Conservation (phyloP, 768 basidiomycete species). For the Austroboletus festivus region DNA sequence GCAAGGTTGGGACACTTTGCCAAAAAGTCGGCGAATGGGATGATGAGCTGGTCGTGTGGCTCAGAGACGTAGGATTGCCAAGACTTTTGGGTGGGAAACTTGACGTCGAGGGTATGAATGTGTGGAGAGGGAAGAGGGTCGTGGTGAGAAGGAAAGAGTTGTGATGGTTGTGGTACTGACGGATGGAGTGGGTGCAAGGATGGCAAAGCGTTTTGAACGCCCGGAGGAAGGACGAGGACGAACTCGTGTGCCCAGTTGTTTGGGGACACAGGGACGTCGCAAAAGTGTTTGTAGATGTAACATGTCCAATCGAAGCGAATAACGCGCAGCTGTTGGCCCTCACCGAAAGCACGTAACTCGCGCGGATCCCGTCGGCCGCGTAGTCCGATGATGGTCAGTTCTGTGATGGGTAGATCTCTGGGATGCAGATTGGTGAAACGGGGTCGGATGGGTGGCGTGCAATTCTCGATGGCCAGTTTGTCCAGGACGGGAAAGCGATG, state of each 20-base stretch:
- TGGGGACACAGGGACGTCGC: not conserved
- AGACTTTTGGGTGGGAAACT: conserved; percentile 29
- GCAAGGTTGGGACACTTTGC: conserved; percentile 21
- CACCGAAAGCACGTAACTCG: conserved; percentile 33
- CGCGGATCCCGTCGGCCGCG: conserved; percentile 28
- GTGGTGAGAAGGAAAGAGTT: conserved; percentile 6
- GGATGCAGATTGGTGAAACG: conserved; percentile 26
- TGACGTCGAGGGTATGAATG: conserved; percentile 30
- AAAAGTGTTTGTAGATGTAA: conserved; percentile 35
- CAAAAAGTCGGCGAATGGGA: conserved; percentile 25
- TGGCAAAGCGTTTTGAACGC: not conserved
- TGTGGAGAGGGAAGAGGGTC: conserved; percentile 21
- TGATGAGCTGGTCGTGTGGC: conserved; percentile 27
- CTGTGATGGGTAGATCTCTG: conserved; percentile 40
- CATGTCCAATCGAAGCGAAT: conserved; percentile 45
- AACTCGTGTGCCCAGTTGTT: conserved; percentile 17
- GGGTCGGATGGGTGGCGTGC: conserved; percentile 25
- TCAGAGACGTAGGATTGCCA: conserved; percentile 29
- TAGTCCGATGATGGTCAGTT: conserved; percentile 39
- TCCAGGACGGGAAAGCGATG: conserved; percentile 37
- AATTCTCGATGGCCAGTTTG: conserved; percentile 41
- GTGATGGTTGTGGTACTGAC: not conserved
- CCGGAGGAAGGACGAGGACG: conserved; percentile 8
- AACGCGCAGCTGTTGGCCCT: conserved; percentile 35
- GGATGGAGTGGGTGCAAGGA: conserved; percentile 12